Conservation (phyloP, 768 basidiomycete genomes). For the Agaricus subrufescens region DNA sequence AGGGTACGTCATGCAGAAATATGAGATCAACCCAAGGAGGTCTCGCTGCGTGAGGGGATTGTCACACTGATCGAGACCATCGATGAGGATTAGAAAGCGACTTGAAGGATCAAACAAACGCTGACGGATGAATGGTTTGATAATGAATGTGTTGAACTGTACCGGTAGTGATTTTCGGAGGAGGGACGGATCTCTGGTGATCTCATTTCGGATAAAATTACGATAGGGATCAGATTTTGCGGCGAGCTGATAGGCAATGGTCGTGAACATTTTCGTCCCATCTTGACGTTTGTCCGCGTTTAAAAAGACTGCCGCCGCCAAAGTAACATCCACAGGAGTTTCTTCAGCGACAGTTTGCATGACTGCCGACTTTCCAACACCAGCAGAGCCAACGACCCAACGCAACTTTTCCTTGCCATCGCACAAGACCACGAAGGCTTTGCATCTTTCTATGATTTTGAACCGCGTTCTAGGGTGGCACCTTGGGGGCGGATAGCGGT, state of each 20-base stretch:
- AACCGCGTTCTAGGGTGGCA: too few relatives aligned
- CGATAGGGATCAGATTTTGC: background rate
- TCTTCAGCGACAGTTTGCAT: background rate
- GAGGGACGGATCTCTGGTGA: background rate
- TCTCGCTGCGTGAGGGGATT: slow-evolving; percentile 9
- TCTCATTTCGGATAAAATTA: background rate
- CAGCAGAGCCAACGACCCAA: too few relatives aligned
- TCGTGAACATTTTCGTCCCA: background rate
- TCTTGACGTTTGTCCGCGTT: background rate
- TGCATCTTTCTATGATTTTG: too few relatives aligned
- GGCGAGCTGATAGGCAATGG: background rate
- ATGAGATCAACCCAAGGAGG: slow-evolving; percentile 11
- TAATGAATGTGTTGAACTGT: background rate
- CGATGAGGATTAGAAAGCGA: too few relatives aligned
- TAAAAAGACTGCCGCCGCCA: background rate
- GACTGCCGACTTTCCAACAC: too few relatives aligned
- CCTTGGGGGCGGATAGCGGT: too few relatives aligned
- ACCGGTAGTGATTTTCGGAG: background rate
- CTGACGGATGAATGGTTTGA: too few relatives aligned
- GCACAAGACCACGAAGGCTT: too few relatives aligned
- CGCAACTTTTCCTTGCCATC: too few relatives aligned
- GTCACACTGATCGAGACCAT: background rate
- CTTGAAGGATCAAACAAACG: too few relatives aligned
- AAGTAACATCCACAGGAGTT: background rate
- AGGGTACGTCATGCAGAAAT: background rate